phyloP scores from a whole-genome alignment of 2,329 filamentous ascomycete species.

The Laburnicola sp. region DNA sequence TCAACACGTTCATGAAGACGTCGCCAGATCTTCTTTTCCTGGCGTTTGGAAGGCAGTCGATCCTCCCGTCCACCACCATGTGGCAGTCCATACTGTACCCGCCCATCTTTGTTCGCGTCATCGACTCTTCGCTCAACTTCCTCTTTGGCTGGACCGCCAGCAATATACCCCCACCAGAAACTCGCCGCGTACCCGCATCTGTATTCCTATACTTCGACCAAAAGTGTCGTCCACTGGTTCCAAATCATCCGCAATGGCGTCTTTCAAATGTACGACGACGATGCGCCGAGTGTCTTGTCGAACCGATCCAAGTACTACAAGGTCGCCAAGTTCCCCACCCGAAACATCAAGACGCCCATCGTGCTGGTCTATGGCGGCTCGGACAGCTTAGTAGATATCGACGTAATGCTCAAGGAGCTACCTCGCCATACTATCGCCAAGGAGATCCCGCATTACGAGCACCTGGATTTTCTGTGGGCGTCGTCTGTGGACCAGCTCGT shows the following conservation, averaged over 20 bases:
- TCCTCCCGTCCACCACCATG: constrained; percentile 90
- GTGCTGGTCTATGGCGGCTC: constrained; percentile 91
- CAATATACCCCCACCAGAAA: constrained; percentile 84
- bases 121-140: constrained; percentile 79
- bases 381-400: constrained; percentile 92
- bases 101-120: constrained; percentile 84
- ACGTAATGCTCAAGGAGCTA: constrained; percentile 86
- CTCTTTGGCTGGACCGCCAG: constrained; percentile 86
- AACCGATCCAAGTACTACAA: constrained; percentile 86
- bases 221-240: constrained; percentile 98
- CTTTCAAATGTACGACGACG: constrained; percentile 99
- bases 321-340: constrained; percentile 92
- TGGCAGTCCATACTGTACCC: constrained; percentile 97
- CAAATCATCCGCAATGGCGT: constrained; percentile 96
- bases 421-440: constrained; percentile 82
- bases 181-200: constrained; percentile 93
- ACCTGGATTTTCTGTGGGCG: constrained; percentile 96
- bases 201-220: constrained; percentile 95
- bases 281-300: constrained; percentile 76
- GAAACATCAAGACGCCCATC: constrained; percentile 95
- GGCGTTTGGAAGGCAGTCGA: constrained; percentile 87
- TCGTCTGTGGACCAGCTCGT: constrained; percentile 80
- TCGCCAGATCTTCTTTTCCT: constrained; percentile 91
- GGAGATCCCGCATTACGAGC: constrained; percentile 90
- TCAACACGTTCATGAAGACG: constrained; percentile 89